These are phyloP conservation scores for Erythrophleum fordii DNA, from an alignment of 306 rosid genomes.

Conservation along the genomic window DNA sequence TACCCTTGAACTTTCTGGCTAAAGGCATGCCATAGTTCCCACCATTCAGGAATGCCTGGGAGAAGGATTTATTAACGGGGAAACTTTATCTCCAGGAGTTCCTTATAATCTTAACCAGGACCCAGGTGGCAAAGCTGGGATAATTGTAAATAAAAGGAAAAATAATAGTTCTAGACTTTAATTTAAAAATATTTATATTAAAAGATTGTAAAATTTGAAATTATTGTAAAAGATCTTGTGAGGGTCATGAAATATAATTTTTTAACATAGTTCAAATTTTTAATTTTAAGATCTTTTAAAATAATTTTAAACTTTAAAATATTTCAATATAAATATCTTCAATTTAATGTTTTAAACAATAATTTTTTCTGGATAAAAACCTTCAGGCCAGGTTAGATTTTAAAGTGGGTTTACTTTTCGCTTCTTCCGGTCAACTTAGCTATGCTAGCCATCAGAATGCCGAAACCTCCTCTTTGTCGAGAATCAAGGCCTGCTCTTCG, in stretches of 20 bases:
- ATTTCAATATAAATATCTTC: too few relatives aligned
- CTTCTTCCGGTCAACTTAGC: background rate
- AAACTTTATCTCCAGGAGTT: constrained; percentile 16
- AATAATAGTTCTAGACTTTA: too few relatives aligned
- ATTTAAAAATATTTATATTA: too few relatives aligned
- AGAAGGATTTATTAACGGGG: constrained; percentile 15
- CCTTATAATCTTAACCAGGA: constrained; percentile 20
- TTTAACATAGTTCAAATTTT: too few relatives aligned
- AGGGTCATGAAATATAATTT: too few relatives aligned
- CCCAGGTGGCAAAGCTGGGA: constrained; percentile 17
- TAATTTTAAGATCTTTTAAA: too few relatives aligned
- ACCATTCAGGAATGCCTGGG: constrained; percentile 21
- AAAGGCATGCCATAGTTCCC: background rate
- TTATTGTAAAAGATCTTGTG: too few relatives aligned
- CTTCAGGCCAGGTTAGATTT: background rate
- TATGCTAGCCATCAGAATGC: background rate
- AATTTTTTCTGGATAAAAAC: too few relatives aligned
- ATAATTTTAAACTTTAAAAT: too few relatives aligned
- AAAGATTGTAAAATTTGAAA: too few relatives aligned
- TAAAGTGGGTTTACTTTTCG: background rate
- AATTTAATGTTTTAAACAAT: too few relatives aligned
- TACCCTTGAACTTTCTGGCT: background rate
- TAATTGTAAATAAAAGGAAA: background rate
- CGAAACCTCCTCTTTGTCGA: background rate
- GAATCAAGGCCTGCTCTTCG: background rate